These are phyloP conservation scores for Neurospora discreta DNA, from an alignment of 495 filamentous ascomycete species.

Conservation along the genomic window DNA sequence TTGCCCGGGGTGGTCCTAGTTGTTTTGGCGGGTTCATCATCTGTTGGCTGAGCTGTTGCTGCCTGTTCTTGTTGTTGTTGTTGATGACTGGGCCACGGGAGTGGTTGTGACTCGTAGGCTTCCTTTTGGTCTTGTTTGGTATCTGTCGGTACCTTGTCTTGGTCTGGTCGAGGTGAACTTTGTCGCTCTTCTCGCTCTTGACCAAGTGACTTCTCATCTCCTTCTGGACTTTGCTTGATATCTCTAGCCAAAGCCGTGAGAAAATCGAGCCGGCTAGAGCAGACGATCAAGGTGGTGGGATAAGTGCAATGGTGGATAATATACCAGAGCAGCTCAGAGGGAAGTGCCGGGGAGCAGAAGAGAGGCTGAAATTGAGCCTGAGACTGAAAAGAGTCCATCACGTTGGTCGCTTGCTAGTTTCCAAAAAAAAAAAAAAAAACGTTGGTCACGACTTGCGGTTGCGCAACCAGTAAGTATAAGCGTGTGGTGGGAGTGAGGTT, in stretches of 20 bases:
- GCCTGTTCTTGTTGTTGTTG: neutral
- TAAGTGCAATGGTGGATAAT: conserved; percentile 44
- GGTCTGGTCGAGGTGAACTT: neutral
- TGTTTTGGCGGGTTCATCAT: neutral
- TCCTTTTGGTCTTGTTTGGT: neutral
- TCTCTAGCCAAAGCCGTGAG: conserved; percentile 35
- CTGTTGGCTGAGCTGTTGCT: neutral
- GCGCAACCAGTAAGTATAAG: neutral
- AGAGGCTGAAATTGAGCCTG: conserved; percentile 18
- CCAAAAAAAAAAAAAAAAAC: neutral
- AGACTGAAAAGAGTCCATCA: neutral
- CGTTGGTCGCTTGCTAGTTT: neutral
- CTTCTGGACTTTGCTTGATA: neutral
- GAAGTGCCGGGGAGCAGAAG: conserved; percentile 38
- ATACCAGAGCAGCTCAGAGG: conserved; percentile 51
- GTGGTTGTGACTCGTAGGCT: neutral
- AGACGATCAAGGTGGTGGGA: conserved; percentile 58
- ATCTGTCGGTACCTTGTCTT: neutral
- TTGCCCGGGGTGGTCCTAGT: neutral
- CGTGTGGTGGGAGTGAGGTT: neutral
- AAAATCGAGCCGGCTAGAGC: conserved; percentile 54
- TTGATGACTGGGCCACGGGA: neutral
- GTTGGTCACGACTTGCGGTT: neutral
- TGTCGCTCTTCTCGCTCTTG: neutral
- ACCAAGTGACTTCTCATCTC: neutral